These are phyloP conservation scores for Fusarium globosum DNA, from an alignment of 2,329 filamentous ascomycete species.

Conservation along the genomic window DNA sequence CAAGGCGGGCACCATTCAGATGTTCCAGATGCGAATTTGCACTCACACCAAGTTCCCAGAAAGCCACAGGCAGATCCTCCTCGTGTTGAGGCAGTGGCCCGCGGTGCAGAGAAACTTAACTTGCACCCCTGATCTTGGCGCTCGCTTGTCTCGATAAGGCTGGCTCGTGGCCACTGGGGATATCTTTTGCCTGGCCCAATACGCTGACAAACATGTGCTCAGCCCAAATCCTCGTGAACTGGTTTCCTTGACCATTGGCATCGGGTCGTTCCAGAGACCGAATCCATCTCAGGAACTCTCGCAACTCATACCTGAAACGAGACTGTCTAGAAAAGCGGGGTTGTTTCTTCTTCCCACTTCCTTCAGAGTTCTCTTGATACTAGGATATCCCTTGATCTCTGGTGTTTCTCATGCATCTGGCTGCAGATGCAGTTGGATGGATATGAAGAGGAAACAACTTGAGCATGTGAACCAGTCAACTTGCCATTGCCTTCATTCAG, in stretches of 20 bases:
- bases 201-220: constrained; percentile 25
- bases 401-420: constrained; percentile 27
- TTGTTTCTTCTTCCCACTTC: constrained; percentile 1
- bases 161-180: constrained; percentile 4
- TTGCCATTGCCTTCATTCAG: constrained; percentile 23
- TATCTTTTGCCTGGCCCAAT: constrained; percentile 18
- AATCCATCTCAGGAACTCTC: constrained; percentile 15
- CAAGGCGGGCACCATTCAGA: constrained; percentile 46
- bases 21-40: constrained; percentile 39
- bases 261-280: constrained; percentile 21
- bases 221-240: constrained; percentile 30
- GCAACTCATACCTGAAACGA: constrained; percentile 42
- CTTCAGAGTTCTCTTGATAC: constrained; percentile 4
- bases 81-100: constrained; percentile 39
- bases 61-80: constrained; percentile 40
- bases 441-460: constrained; percentile 22
- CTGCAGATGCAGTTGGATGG: constrained; percentile 9
- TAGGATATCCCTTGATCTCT: constrained; percentile 38
- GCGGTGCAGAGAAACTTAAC: constrained; percentile 22
- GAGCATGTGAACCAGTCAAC: constrained; percentile 36
- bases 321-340: constrained; percentile 28
- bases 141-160: constrained; percentile 33
- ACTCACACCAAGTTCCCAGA: constrained; percentile 26
- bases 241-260: constrained; percentile 28
- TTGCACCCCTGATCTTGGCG: constrained; percentile 14